Base-by-base conservation (phyloP, 345 rosid genomes). In the Isatis tinctoria region DNA sequence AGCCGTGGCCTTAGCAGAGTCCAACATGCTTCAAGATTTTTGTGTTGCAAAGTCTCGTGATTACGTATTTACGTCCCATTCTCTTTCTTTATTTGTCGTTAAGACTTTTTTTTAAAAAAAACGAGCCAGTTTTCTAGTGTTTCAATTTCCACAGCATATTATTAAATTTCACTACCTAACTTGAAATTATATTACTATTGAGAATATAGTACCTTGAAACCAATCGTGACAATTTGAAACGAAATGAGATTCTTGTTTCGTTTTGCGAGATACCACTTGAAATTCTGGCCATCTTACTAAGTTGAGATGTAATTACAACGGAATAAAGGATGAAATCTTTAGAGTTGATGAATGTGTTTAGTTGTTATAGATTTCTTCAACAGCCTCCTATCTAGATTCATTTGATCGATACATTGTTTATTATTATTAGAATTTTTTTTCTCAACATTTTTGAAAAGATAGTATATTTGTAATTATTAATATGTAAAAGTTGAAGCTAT, bases 11-110 rank as follows among this genome's bases (percentile, higher is more conserved):
- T 5, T 68, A 8, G 88, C 86, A 13, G 97, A 90, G 59, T 85
- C 91, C 16, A 84, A 90, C 63, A 37, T 75, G 78, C 96, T 93
- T 40, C 98, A 93, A 76, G 98, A 93, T 78, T 67, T 90, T 69
- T 93, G 98, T 60, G 98, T 90, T 68, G 98, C 98, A 4, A 24
- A n/a, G 52, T 41, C 14, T 17, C 10, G 3, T 28, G 4, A 49
- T 60, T 22, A 60, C n/a, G n/a, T n/a, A n/a, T n/a, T n/a, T n/a
- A n/a, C 12, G 60, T 16, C 33, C 56, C 26, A n/a, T n/a, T n/a
- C n/a, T n/a, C n/a, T n/a, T n/a, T n/a, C n/a, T n/a, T n/a, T n/a
- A n/a, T n/a, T n/a, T n/a, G n/a, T n/a, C n/a, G n/a, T n/a, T n/a
- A n/a, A n/a, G n/a, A n/a, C n/a, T n/a, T n/a, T n/a, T n/a, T n/a